These are phyloP conservation scores for Sporothrix protearum DNA, from an alignment of 2,329 filamentous ascomycete genomes.

Conservation along the genomic window DNA sequence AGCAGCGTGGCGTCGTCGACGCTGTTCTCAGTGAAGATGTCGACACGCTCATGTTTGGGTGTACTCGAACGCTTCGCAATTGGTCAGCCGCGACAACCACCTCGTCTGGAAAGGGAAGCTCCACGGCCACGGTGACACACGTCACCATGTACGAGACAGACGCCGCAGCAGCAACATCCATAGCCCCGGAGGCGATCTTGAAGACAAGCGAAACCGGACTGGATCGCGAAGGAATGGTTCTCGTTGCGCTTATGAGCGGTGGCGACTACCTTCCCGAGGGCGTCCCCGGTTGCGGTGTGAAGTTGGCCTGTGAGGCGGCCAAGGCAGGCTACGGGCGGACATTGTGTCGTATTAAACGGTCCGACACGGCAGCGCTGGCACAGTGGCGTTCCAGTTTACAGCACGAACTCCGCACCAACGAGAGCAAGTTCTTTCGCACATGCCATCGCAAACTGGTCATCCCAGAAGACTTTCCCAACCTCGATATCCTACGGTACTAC, in stretches of 20 bases:
- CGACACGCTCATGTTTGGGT: constrained; percentile 96
- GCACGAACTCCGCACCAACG: constrained; percentile 78
- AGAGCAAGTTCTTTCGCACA: constrained; percentile 72
- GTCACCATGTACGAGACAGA: constrained; percentile 69
- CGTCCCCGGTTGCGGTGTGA: constrained; percentile 81
- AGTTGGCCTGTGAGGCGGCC: constrained; percentile 84
- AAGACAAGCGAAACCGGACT: constrained; percentile 52
- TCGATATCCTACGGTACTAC: constrained; percentile 79
- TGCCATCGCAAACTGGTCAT: constrained; percentile 72
- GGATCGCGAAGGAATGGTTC: constrained; percentile 83
- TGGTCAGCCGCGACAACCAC: constrained; percentile 65
- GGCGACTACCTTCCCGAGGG: constrained; percentile 91
- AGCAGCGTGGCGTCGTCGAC: constrained; percentile 78
- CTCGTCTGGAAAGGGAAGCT: constrained; percentile 63
- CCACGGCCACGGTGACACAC: constrained; percentile 86
- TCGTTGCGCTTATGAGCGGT: constrained; percentile 91
- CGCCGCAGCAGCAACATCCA: constrained; percentile 24
- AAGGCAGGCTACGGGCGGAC: constrained; percentile 79
- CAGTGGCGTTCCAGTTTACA: constrained; percentile 70
- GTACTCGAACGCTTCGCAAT: constrained; percentile 70
- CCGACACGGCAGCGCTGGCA: constrained; percentile 56
- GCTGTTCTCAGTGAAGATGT: constrained; percentile 95
- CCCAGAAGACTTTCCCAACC: constrained; percentile 75
- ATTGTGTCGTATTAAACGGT: constrained; percentile 62
- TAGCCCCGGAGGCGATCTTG: constrained; percentile 5